Evolutionary conservation across 306 rosid genomes (phyloP), one percentile per base, ranked within the genome.

Genomic region (Medicago ruthenica): DNA sequence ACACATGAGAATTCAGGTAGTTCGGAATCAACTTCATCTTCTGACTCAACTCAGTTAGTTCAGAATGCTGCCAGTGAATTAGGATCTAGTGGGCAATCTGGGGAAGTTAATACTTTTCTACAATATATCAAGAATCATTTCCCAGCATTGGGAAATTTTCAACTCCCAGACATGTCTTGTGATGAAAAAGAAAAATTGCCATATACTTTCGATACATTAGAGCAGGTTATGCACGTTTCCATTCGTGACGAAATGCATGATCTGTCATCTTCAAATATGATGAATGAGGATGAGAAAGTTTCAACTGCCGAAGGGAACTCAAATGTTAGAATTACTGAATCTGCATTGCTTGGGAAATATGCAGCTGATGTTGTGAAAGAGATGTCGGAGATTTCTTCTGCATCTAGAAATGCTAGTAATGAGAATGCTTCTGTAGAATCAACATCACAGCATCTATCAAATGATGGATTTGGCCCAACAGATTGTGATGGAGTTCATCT

Each of bases 401-500:
- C 79, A 36, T 86, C 99, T 77, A 89, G 83, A 80, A 82, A 40
- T 77, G 20, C 75, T 74, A 74, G 55, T 27, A 80, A 69, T 39
- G 89, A 86, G 80, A 76, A 67, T 77, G 84, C 64, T 80, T 75
- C 85, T 9, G 80, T 67, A 39, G 93, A 92, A 73, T 83, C 87
- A 77, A 65, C 82, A 60, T 77, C 81, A 22, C 85, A 81, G 24
- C 70, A 76, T 77, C 75, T 70, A 51, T 57, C 85, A 71, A 87
- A 73, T 61, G 84, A 86, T 82, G 96, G 93, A 81, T 89, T 96
- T 85, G 87, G 97, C 74, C 97, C 94, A 24, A 74, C 68, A 45
- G 91, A 90, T 79, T 90, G 93, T 48, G 99, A 92, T 84, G 99
- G 99, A 67, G 81, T 90, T 82, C 89, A 87, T 86, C 85, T 92